phyloP scores from a whole-genome alignment of 139 green algal species.

The Volvox reticuliferus region DNA sequence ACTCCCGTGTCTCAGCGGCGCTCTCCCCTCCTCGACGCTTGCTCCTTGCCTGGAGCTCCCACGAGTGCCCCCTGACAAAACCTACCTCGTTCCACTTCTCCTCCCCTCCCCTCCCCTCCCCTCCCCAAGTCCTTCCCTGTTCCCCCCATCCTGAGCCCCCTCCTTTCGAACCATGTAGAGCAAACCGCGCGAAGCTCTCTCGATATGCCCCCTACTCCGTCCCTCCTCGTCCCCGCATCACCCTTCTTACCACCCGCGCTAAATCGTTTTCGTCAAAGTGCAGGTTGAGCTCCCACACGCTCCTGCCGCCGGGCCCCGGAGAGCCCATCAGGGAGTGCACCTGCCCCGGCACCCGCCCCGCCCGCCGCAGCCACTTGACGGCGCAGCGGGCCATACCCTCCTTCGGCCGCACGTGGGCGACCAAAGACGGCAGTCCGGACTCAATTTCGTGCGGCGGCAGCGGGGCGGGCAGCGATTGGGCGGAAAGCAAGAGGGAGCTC shows the following conservation, averaged over 20 bases:
- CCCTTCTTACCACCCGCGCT: slow-evolving; percentile 11
- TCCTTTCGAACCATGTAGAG: too few relatives aligned
- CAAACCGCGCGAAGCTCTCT: too few relatives aligned
- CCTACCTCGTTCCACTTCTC: too few relatives aligned
- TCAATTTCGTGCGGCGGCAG: slow-evolving; percentile 36
- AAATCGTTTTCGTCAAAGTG: slow-evolving; percentile 32
- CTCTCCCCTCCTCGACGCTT: neutral
- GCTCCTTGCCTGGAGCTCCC: neutral
- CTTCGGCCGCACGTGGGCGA: slow-evolving; percentile 35
- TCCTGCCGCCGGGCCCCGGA: neutral
- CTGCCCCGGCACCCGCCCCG: slow-evolving; percentile 20
- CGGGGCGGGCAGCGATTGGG: neutral
- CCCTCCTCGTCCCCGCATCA: neutral
- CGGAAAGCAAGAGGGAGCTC: slow-evolving; percentile 10
- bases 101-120: neutral
- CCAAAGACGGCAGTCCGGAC: slow-evolving; percentile 21
- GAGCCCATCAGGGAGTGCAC: slow-evolving; percentile 25
- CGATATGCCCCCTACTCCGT: too few relatives aligned
- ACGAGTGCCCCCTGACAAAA: too few relatives aligned
- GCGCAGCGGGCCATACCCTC: neutral
- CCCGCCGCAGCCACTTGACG: slow-evolving; percentile 44
- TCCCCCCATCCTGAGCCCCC: neutral
- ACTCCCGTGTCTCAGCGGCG: neutral
- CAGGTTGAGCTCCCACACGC: slow-evolving; percentile 16
- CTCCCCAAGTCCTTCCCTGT: neutral